Conservation (phyloP, 768 basidiomycete species). For the Tulasnella calospora region DNA sequence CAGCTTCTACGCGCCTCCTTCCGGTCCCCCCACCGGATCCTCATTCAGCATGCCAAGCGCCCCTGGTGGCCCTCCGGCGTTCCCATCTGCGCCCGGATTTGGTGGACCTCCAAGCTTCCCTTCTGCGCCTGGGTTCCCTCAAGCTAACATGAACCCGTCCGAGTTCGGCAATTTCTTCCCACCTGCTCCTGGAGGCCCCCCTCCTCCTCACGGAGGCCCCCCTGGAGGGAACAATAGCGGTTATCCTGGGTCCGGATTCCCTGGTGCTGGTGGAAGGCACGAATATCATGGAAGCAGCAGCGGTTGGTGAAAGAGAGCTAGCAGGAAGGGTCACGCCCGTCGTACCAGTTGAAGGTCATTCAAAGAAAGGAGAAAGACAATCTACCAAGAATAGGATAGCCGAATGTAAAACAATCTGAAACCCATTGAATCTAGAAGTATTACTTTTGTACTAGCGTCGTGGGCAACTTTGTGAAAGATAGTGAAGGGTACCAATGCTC, state of each 20-base stretch:
- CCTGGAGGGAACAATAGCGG: conserved; percentile 1
- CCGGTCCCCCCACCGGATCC: conserved; percentile 16
- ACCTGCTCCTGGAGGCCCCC: not conserved
- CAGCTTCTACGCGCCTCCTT: not conserved
- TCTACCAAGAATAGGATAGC: not conserved
- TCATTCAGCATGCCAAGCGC: conserved; percentile 9
- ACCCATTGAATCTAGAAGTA: not conserved
- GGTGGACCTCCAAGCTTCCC: conserved; percentile 12
- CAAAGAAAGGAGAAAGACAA: not conserved
- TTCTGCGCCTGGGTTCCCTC: not conserved
- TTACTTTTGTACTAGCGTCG: not conserved
- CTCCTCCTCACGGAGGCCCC: not conserved
- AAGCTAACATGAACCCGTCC: not conserved
- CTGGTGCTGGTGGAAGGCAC: conserved; percentile 7
- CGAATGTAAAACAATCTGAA: not conserved
- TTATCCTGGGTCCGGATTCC: not conserved
- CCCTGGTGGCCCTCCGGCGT: conserved; percentile 3
- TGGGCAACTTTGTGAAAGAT: conserved; percentile 10
- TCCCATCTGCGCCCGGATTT: conserved; percentile 1
- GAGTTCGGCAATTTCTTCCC: conserved; percentile 12
- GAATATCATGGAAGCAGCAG: conserved; percentile 16
- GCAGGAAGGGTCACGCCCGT: not conserved
- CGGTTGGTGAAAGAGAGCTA: not conserved
- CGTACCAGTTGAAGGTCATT: not conserved
- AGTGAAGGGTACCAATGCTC: conserved; percentile 9